These are phyloP conservation scores for Berkeleyomyces basicola DNA, from an alignment of 2,329 filamentous ascomycete species.

Conservation along the genomic window DNA sequence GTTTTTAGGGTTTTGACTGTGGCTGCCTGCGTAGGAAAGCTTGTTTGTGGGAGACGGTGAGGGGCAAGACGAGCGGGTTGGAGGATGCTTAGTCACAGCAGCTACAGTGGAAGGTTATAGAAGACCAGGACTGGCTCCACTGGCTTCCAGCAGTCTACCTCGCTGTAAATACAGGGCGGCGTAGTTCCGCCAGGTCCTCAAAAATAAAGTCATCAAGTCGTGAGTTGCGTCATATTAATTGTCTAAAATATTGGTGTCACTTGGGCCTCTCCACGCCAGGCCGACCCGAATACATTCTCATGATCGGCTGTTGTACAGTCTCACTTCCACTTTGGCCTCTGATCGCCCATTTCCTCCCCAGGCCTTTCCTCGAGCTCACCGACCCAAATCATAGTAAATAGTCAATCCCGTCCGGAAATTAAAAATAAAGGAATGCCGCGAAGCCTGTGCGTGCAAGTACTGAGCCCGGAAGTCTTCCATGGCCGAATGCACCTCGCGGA, in stretches of 20 bases:
- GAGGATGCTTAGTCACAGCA: no score
- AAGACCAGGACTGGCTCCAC: no score
- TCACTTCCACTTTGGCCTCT: not conserved
- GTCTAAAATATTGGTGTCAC: not conserved
- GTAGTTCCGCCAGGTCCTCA: not conserved
- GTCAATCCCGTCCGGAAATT: constrained; percentile 76
- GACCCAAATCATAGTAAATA: constrained; percentile 62
- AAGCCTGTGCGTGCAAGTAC: constrained; percentile 36
- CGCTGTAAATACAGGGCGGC: not conserved
- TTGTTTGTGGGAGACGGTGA: no score
- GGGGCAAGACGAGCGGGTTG: no score
- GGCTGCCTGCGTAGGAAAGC: no score
- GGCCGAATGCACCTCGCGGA: constrained; percentile 67
- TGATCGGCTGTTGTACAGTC: not conserved
- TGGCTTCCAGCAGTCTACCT: no score
- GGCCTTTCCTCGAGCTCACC: not conserved
- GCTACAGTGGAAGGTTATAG: no score
- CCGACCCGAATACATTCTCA: not conserved
- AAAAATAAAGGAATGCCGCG: constrained; percentile 70
- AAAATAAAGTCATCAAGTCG: not conserved
- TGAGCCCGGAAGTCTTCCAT: constrained; percentile 44
- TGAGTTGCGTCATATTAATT: constrained; percentile 1
- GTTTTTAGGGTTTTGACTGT: no score
- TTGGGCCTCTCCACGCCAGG: not conserved
- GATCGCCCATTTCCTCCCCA: not conserved